Percentiles rank a stretch among this genome's conserved stretches.
Evolutionary conservation across 768 basidiomycete genomes (phyloP).

Genomic region (Mrakia hoshinonis): DNA sequence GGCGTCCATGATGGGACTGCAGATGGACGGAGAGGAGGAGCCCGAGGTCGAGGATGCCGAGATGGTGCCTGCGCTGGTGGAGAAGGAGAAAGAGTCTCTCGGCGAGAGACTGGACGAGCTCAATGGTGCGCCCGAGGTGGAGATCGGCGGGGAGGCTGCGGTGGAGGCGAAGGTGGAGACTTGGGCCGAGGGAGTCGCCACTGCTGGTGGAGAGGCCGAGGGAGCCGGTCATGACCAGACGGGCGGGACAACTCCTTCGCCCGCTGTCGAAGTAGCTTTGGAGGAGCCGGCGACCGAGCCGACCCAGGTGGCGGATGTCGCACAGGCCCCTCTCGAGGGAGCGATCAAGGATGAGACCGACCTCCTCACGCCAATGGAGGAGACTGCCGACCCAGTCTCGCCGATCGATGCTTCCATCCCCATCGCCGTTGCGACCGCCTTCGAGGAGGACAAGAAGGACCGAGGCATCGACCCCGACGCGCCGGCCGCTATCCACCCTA

Average conservation of each 20-base stretch:
- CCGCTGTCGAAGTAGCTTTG: neutral
- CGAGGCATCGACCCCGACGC: neutral
- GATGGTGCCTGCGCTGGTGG: neutral
- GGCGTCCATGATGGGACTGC: neutral
- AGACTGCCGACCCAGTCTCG: neutral
- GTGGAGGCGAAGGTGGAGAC: conserved; percentile 13
- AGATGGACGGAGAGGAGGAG: neutral
- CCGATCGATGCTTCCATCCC: neutral
- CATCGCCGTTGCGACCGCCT: conserved; percentile 5
- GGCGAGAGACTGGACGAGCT: neutral
- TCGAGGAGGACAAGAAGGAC: neutral
- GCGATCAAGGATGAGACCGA: neutral
- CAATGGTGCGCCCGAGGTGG: neutral
- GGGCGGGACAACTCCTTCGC: neutral
- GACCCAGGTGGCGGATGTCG: neutral
- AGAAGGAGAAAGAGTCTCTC: neutral
- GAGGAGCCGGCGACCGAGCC: too few relatives aligned
- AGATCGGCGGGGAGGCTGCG: conserved; percentile 10
- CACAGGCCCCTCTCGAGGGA: neutral
- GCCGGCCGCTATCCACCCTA: neutral
- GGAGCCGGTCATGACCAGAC: neutral
- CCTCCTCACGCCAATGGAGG: neutral
- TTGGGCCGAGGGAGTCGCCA: conserved; percentile 8
- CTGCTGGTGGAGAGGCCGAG: neutral
- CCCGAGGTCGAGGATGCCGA: conserved; percentile 8